A percentile compares a stretch with the other conserved stretches of the same genome.
Conservation (phyloP, 176 grass and related monocot genomes). For the Tillandsia fasciculata region DNA sequence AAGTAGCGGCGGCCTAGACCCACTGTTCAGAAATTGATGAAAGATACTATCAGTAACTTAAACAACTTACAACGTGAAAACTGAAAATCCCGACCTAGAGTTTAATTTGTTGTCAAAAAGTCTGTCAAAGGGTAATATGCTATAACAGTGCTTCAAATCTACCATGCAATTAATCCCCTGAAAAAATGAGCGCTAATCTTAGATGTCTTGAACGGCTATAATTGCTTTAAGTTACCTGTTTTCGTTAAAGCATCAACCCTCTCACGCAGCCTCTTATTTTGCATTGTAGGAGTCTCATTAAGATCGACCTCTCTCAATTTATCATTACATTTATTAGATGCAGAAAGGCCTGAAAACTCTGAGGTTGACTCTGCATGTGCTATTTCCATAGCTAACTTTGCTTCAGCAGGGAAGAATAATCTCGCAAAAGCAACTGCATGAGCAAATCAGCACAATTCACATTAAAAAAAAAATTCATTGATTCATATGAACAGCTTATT, state of each 20-base stretch:
- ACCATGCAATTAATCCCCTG: neutral
- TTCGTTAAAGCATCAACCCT: conserved; percentile 68
- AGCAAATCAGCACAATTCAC: neutral
- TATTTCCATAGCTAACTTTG: conserved; percentile 89
- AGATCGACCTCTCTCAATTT: conserved; percentile 88
- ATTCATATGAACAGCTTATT: too few species aligned
- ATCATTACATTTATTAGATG: conserved; percentile 31
- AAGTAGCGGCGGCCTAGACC: conserved; percentile 75
- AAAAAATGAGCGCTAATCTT: neutral
- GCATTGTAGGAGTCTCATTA: conserved; percentile 74
- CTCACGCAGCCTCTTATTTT: conserved; percentile 72
- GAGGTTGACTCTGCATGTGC: conserved; percentile 66
- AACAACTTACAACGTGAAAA: conserved; percentile 12
- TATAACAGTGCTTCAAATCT: neutral
- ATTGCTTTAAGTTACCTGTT: conserved; percentile 47
- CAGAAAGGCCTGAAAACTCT: conserved; percentile 45
- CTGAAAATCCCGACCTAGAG: neutral
- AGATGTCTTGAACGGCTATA: conserved; percentile 10
- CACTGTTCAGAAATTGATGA: conserved; percentile 34
- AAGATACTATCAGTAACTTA: neutral
- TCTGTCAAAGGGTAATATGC: too few species aligned
- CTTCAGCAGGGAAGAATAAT: conserved; percentile 91
- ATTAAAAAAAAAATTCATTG: neutral
- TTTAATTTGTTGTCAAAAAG: neutral
- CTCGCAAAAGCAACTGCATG: conserved; percentile 71